These are phyloP conservation scores for Chalciporus sp. DNA, from an alignment of 1,284 basidiomycete genomes.

Conservation along the genomic window DNA sequence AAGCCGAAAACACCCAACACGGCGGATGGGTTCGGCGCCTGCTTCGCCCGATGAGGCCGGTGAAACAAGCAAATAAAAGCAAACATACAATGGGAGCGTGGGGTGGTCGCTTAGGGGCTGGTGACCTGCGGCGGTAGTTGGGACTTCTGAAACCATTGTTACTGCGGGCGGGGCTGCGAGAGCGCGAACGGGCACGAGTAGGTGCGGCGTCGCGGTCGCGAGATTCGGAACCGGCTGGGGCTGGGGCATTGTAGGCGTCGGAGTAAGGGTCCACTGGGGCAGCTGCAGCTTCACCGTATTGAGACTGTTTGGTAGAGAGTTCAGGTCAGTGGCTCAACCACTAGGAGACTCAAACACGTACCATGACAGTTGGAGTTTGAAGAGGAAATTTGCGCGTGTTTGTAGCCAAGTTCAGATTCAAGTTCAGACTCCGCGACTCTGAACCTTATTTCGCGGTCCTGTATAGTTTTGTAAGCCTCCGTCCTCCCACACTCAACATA, in stretches of 20 bases:
- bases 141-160: constrained; percentile 59
- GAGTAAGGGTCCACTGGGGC: constrained; percentile 77
- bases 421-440: constrained; percentile 38
- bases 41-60: constrained; percentile 44
- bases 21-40: constrained; percentile 84
- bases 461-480: constrained; percentile 62
- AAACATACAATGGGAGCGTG: constrained; percentile 74
- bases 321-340: neutral
- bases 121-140: constrained; percentile 45
- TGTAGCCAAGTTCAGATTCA: constrained; percentile 35
- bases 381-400: constrained; percentile 47
- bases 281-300: constrained; percentile 65
- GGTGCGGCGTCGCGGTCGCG: constrained; percentile 49
- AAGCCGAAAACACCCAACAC: constrained; percentile 97
- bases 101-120: constrained; percentile 58
- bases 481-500: constrained; percentile 36
- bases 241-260: constrained; percentile 74
- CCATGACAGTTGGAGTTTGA: constrained; percentile 64
- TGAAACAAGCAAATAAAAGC: constrained; percentile 8
- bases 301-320: constrained; percentile 17
- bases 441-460: constrained; percentile 39
- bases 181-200: constrained; percentile 67
- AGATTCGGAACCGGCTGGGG: constrained; percentile 48
- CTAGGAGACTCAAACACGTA: constrained; percentile 36
- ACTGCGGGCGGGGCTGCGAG: constrained; percentile 61